Evolutionary conservation across 805 yeast species (phyloP), one percentile per base, ranked within the genome.

Genomic region (Ogataea methylovora): DNA sequence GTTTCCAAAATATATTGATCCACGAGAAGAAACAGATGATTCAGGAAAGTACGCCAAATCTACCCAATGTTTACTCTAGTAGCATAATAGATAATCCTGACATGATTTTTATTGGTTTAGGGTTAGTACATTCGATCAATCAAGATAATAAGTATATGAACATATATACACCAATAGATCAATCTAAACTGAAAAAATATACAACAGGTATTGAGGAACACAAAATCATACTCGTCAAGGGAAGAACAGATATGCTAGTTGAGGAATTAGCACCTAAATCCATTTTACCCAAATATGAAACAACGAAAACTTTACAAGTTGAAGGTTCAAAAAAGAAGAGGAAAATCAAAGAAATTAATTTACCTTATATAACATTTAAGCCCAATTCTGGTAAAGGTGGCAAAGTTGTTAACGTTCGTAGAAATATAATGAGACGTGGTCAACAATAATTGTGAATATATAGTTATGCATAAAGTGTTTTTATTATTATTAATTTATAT

Each of bases 121-220:
- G 72, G 1, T 60, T 84, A 32, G 63, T 85, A 0, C 95, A 86
- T 48, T 80, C 90, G 1, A 56, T 84, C 10, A 69, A 79, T 43
- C 37, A 41, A 0, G 37, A 40, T 0, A 47, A 56, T 1, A 48
- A 59, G 8, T 41, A 58, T 12, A 45, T 83, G 29, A 76, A 81
- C 37, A 33, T 85, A 1, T 77, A 82, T 44, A 58, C 81, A 0
- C 86, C 85, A 0, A 32, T 44, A 1, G 41, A 47, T 8, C 26
- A 32, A 2, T 13, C 35, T 1, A 14, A 30, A 2, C 10, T 60
- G 2, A 24, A 49, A 1, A 43, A 42, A 9, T 15, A 38, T 3
- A 14, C 43, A 7, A 27, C 29, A 8, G 36, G 49, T 16, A 45
- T 58, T 12, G 49, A 49, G 4, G 52, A 46, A 1, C 45, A 49